Evolutionary conservation across 2,329 filamentous ascomycete genomes (phyloP).

Genomic region (Ceratocystis papillata): DNA sequence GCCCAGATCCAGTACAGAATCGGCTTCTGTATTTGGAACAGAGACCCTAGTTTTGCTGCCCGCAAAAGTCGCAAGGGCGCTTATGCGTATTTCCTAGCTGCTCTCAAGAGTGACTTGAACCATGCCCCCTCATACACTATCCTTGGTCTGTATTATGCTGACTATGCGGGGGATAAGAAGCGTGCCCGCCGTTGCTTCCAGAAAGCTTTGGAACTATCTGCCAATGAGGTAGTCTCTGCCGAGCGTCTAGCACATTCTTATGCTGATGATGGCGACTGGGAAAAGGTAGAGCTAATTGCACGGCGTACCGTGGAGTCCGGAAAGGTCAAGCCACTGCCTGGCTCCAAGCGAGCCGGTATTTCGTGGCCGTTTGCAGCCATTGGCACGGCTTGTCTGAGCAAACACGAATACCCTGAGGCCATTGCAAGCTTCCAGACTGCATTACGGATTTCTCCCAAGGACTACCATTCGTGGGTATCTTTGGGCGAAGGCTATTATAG

Average conservation of each 20-base stretch:
- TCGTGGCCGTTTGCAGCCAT: slow-evolving; percentile 95
- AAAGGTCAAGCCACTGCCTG: slow-evolving; percentile 77
- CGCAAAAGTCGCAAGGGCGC: slow-evolving; percentile 72
- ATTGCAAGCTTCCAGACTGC: slow-evolving; percentile 89
- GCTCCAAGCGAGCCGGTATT: slow-evolving; percentile 82
- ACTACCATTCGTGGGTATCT: slow-evolving; percentile 94
- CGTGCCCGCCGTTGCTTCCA: slow-evolving; percentile 88
- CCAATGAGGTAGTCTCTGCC: slow-evolving; percentile 74
- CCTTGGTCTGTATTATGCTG: slow-evolving; percentile 79
- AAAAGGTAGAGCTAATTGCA: slow-evolving; percentile 84
- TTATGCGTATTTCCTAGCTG: slow-evolving; percentile 71
- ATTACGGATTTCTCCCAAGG: slow-evolving; percentile 66
- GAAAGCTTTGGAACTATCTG: slow-evolving; percentile 86
- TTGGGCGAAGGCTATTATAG: slow-evolving; percentile 96
- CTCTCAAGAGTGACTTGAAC: slow-evolving; percentile 76
- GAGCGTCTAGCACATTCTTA: slow-evolving; percentile 78
- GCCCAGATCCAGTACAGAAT: slow-evolving; percentile 80
- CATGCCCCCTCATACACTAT: slow-evolving; percentile 86
- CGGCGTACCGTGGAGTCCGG: slow-evolving; percentile 91
- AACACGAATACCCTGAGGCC: slow-evolving; percentile 77
- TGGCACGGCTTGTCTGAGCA: slow-evolving; percentile 88
- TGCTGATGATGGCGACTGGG: slow-evolving; percentile 87
- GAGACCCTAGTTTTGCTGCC: slow-evolving; percentile 61
- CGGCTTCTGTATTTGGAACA: slow-evolving; percentile 76
- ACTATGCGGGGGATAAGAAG: slow-evolving; percentile 79